phyloP scores from a whole-genome alignment of 2,329 filamentous ascomycete genomes.

The Aspergillus terreus region DNA sequence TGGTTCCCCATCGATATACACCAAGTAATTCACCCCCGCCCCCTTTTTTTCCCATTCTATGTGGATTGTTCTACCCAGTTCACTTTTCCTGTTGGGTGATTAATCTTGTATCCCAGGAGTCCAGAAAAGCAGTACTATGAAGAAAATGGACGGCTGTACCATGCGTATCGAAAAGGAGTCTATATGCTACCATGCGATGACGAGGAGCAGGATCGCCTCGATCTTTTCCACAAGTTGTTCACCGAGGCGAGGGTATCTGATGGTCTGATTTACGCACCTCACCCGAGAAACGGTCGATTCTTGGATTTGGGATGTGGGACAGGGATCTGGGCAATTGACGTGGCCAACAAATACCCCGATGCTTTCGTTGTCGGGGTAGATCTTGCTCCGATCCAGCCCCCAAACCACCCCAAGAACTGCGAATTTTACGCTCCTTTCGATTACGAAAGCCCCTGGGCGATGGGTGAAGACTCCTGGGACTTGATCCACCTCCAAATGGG shows the following conservation, averaged over 20 bases:
- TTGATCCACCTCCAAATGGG: slow-evolving; percentile 80
- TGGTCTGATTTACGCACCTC: slow-evolving; percentile 39
- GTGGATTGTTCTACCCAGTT: neutral
- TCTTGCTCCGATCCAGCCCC: slow-evolving; percentile 59
- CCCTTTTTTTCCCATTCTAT: neutral
- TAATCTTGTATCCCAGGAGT: slow-evolving; percentile 18
- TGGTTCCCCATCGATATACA: slow-evolving; percentile 23
- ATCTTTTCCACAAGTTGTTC: slow-evolving; percentile 78
- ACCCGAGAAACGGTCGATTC: slow-evolving; percentile 46
- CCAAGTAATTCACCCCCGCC: slow-evolving; percentile 20
- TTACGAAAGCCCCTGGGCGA: slow-evolving; percentile 71
- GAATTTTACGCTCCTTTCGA: slow-evolving; percentile 67
- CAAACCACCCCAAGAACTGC: slow-evolving; percentile 68
- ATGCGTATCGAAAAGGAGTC: slow-evolving; percentile 62
- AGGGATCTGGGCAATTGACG: slow-evolving; percentile 86
- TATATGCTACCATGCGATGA: slow-evolving; percentile 78
- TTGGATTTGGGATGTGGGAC: slow-evolving; percentile 77
- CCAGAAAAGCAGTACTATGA: slow-evolving; percentile 44
- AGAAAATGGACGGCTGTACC: slow-evolving; percentile 69
- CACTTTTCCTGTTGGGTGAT: neutral
- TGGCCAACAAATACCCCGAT: slow-evolving; percentile 64
- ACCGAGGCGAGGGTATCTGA: slow-evolving; percentile 56
- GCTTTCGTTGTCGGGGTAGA: slow-evolving; percentile 61
- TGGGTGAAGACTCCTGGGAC: slow-evolving; percentile 69
- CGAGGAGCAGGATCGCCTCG: slow-evolving; percentile 72